Conservation (phyloP, 345 rosid species). For the Eucalyptus cloeziana region DNA sequence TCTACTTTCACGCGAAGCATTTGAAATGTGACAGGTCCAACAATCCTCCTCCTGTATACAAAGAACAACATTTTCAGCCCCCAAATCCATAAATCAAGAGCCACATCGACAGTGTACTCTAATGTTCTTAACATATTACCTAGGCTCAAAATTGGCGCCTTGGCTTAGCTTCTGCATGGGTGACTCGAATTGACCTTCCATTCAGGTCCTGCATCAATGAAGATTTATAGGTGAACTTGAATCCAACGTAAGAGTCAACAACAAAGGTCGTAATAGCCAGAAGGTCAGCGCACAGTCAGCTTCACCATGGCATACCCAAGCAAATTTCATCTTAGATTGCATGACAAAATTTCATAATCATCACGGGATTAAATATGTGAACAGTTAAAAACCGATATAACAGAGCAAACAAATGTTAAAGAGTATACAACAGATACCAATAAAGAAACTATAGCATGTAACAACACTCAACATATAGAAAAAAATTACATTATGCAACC, state of each 20-base stretch:
- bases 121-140: background rate
- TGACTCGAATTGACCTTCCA: constrained; percentile 82
- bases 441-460: background rate
- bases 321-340: background rate
- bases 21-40: background rate
- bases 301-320: background rate
- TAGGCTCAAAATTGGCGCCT: constrained; percentile 56
- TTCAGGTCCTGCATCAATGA: constrained; percentile 58
- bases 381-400: background rate
- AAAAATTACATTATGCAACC: background rate
- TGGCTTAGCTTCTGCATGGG: constrained; percentile 76
- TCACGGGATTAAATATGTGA: background rate
- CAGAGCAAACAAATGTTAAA: background rate
- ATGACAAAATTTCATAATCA: background rate
- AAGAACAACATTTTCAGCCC: background rate
- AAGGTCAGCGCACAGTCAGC: background rate
- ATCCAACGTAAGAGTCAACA: background rate
- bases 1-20: background rate
- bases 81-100: background rate
- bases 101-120: background rate
- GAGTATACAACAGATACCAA: background rate
- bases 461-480: background rate
- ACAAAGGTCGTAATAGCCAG: background rate
- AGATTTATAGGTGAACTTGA: background rate
- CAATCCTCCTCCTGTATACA: background rate